Conservation (phyloP, 2,329 filamentous ascomycete species). For the Davidsoniella eucalypti region DNA sequence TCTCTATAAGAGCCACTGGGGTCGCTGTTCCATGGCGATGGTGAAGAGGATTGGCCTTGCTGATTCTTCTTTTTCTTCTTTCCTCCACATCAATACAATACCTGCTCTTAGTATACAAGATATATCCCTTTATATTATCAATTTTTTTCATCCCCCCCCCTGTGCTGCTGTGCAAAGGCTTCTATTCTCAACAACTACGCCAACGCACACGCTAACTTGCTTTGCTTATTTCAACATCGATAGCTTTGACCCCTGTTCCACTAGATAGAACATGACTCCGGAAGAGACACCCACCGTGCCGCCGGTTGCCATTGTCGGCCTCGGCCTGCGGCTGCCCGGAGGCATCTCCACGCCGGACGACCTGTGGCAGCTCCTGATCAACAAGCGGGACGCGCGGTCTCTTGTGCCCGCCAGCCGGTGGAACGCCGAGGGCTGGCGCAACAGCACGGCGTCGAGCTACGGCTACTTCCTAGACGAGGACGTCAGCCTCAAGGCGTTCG, state of each 20-base stretch:
- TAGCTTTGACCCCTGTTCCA: background rate
- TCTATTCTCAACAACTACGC: background rate
- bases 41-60: too few species aligned
- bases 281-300: constrained; percentile 19
- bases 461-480: constrained; percentile 17
- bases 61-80: too few species aligned
- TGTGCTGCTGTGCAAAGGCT: background rate
- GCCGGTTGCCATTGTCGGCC: constrained; percentile 22
- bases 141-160: background rate
- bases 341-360: constrained; percentile 25
- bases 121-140: too few species aligned
- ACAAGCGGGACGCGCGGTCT: constrained; percentile 22
- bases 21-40: too few species aligned
- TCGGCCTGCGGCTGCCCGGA: constrained; percentile 30
- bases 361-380: constrained; percentile 25
- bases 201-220: background rate
- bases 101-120: too few species aligned
- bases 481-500: constrained; percentile 19
- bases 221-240: background rate
- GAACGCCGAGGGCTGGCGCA: constrained; percentile 20
- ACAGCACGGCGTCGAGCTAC: background rate
- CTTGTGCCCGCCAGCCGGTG: constrained; percentile 29
- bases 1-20: too few species aligned
- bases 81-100: too few species aligned
- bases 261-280: background rate